Percentiles rank a stretch among this genome's conserved stretches.
Conservation (phyloP, 495 filamentous ascomycete species). For the Neurospora intermedia region DNA sequence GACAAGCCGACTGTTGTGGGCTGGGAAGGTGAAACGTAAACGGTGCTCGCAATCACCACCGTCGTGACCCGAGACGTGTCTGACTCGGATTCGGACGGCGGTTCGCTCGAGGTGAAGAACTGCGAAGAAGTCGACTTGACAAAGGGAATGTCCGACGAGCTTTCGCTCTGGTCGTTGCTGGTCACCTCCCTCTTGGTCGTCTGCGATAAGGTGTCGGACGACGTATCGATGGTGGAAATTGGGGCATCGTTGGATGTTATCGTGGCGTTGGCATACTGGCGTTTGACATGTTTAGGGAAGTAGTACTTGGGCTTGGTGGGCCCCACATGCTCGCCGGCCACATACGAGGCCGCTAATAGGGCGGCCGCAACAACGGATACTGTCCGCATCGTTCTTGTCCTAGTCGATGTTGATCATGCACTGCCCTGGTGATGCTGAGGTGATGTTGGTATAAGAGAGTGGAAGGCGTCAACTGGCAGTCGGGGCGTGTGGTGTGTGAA, state of each 20-base stretch:
- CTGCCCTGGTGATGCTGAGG: slow-evolving; percentile 1
- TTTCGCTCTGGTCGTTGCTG: slow-evolving; percentile 18
- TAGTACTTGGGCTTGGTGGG: slow-evolving; percentile 41
- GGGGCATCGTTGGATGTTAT: slow-evolving; percentile 22
- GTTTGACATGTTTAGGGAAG: slow-evolving; percentile 50
- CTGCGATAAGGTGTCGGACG: slow-evolving; percentile 7
- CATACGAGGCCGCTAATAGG: slow-evolving; percentile 39
- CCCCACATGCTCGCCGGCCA: slow-evolving; percentile 30
- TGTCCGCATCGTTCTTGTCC: slow-evolving; percentile 34
- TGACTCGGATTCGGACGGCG: slow-evolving; percentile 1
- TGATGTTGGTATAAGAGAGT: slow-evolving; percentile 12
- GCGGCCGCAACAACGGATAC: slow-evolving; percentile 40
- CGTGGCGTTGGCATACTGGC: slow-evolving; percentile 40
- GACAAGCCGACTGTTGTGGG: slow-evolving; percentile 1
- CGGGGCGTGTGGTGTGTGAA: slow-evolving; percentile 6
- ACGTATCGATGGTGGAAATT: slow-evolving; percentile 2
- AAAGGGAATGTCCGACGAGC: slow-evolving; percentile 7
- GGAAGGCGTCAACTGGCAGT: slow-evolving; percentile 1
- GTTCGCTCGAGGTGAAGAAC: neutral
- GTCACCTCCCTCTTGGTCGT: slow-evolving; percentile 21
- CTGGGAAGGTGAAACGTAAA: slow-evolving; percentile 10
- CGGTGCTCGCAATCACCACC: slow-evolving; percentile 18
- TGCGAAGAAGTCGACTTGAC: neutral
- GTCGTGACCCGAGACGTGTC: slow-evolving; percentile 12
- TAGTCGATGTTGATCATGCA: slow-evolving; percentile 9